Conservation (phyloP, 352 stramenopile genomes). For the Phytopythium delawarense region DNA sequence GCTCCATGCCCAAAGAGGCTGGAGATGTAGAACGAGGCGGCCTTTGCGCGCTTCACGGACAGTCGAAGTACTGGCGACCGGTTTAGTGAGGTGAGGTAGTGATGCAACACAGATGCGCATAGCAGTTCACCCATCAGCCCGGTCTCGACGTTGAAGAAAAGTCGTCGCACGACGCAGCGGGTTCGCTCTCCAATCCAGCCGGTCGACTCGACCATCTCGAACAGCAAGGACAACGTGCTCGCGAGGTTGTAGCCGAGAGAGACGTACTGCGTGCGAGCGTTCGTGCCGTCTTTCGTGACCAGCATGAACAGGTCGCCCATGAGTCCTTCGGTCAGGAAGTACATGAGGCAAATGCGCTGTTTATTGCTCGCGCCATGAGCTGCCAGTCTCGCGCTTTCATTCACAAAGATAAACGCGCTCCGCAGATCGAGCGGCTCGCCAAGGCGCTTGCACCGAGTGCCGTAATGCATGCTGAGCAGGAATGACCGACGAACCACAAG, state of each 20-base stretch:
- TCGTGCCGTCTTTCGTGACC: constrained; percentile 24
- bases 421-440: constrained; percentile 16
- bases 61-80: constrained; percentile 11
- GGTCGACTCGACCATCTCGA: constrained; percentile 29
- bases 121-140: constrained; percentile 22
- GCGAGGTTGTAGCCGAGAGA: constrained; percentile 35
- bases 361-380: constrained; percentile 24
- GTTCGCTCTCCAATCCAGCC: constrained; percentile 14
- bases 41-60: constrained; percentile 1
- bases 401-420: constrained; percentile 24
- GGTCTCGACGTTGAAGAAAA: constrained; percentile 32
- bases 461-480: constrained; percentile 22
- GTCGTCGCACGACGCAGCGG: constrained; percentile 15
- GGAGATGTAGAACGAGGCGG: constrained; percentile 22
- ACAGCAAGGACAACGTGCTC: constrained; percentile 28
- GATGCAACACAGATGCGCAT: constrained; percentile 19
- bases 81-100: constrained; percentile 25
- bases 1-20: constrained; percentile 24
- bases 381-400: constrained; percentile 25
- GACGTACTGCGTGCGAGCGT: constrained; percentile 23
- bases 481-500: constrained; percentile 25
- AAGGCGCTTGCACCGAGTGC: constrained; percentile 19
- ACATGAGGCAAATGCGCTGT: constrained; percentile 19
- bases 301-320: constrained; percentile 31
- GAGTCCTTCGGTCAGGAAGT: constrained; percentile 25